Percentiles rank a stretch among this genome's conserved stretches.
These are phyloP conservation scores for Musa beccarii DNA, from an alignment of 176 grass and related monocot species.

Conservation along the genomic window DNA sequence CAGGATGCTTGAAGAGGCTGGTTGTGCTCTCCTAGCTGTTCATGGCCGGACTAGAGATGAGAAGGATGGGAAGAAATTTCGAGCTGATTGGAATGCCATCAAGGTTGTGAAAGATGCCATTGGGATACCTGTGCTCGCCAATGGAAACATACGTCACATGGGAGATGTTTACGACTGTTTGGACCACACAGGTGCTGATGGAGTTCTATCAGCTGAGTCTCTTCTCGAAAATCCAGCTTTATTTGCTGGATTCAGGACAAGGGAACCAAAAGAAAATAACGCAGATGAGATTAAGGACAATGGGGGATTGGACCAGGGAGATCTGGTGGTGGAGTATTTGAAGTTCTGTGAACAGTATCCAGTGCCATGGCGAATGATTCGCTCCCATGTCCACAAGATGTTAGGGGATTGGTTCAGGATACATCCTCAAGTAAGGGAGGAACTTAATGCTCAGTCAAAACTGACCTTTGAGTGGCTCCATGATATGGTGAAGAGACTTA, in stretches of 20 bases:
- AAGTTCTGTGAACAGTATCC: constrained; percentile 83
- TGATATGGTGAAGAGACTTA: constrained; percentile 81
- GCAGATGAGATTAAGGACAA: constrained; percentile 22
- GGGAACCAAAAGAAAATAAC: constrained; percentile 56
- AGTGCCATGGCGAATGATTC: constrained; percentile 92
- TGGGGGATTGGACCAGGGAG: constrained; percentile 50
- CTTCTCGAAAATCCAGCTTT: constrained; percentile 90
- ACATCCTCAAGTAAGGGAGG: constrained; percentile 80
- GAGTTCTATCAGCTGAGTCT: constrained; percentile 90
- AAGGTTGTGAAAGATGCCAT: constrained; percentile 80
- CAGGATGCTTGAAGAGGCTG: constrained; percentile 92
- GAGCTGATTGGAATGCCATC: constrained; percentile 78
- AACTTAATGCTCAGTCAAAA: constrained; percentile 65
- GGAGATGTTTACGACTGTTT: constrained; percentile 66
- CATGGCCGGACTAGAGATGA: constrained; percentile 92
- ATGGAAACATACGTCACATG: constrained; percentile 89
- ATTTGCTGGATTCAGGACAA: constrained; percentile 68
- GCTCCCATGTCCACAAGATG: constrained; percentile 93
- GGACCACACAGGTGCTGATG: constrained; percentile 71
- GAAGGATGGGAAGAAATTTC: constrained; percentile 86
- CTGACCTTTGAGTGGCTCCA: constrained; percentile 78
- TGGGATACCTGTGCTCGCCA: constrained; percentile 84
- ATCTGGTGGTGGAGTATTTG: constrained; percentile 76
- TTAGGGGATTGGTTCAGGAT: constrained; percentile 78
- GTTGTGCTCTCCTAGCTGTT: constrained; percentile 82